Conservation (phyloP, 768 basidiomycete genomes). For the Candolleomyces efflorescens region DNA sequence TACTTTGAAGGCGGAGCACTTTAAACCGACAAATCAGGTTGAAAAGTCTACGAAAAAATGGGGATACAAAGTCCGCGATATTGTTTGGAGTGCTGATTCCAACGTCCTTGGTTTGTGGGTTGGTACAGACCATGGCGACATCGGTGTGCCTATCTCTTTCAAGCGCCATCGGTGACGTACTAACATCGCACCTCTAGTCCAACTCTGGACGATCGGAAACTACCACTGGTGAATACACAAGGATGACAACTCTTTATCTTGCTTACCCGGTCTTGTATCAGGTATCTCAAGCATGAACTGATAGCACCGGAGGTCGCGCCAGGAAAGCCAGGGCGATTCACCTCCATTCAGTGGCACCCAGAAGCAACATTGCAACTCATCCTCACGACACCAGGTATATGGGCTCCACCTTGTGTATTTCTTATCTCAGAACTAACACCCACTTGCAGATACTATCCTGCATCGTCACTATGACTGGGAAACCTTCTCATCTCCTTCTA, state of each 20-base stretch:
- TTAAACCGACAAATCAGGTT: constrained; percentile 31
- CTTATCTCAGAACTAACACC: not conserved
- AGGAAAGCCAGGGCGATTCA: constrained; percentile 50
- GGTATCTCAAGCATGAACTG: constrained; percentile 94
- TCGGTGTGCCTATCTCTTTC: constrained; percentile 44
- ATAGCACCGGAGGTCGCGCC: constrained; percentile 34
- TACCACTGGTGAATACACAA: constrained; percentile 72
- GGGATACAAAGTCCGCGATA: constrained; percentile 70
- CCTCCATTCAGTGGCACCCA: constrained; percentile 82
- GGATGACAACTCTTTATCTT: not conserved
- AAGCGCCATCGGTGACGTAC: not conserved
- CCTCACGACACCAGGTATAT: constrained; percentile 63
- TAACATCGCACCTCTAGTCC: constrained; percentile 46
- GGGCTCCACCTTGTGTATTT: no score
- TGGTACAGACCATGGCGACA: constrained; percentile 60
- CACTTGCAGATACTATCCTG: constrained; percentile 44
- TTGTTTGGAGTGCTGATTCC: constrained; percentile 88
- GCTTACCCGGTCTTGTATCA: constrained; percentile 20
- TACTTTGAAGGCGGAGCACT: constrained; percentile 40
- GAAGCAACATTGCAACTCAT: constrained; percentile 66
- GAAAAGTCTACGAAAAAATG: constrained; percentile 34
- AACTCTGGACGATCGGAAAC: constrained; percentile 92
- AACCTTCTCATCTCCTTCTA: constrained; percentile 54
- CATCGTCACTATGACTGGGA: constrained; percentile 75
- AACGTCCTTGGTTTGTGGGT: constrained; percentile 84